phyloP scores from a whole-genome alignment of 352 stramenopile species.

The Pythium graminicola region DNA sequence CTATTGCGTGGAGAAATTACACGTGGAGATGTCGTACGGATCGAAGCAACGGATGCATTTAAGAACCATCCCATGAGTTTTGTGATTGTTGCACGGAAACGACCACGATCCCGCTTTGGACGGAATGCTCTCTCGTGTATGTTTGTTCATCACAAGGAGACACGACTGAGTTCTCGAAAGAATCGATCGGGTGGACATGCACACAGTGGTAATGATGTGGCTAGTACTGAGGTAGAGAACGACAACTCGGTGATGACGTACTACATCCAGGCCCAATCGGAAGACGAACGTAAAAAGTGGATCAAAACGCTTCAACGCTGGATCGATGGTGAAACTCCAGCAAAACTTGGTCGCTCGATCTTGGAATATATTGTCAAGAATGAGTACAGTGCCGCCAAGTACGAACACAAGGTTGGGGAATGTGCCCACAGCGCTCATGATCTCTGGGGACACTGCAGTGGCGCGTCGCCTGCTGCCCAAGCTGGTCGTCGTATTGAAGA shows the following conservation, averaged over 20 bases:
- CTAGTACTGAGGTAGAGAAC: constrained; percentile 14
- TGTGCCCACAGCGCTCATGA: constrained; percentile 10
- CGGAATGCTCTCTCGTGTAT: constrained; percentile 34
- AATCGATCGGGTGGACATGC: not conserved
- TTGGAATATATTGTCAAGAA: constrained; percentile 73
- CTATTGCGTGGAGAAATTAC: constrained; percentile 61
- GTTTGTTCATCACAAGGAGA: constrained; percentile 53
- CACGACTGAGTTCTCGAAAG: constrained; percentile 32
- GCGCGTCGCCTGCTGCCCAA: constrained; percentile 37
- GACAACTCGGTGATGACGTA: constrained; percentile 51
- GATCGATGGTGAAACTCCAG: constrained; percentile 53
- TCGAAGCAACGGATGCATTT: constrained; percentile 51
- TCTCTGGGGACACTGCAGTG: constrained; percentile 10
- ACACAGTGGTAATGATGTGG: not conserved
- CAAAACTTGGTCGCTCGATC: constrained; percentile 50
- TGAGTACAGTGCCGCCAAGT: constrained; percentile 56
- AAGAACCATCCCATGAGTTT: constrained; percentile 63
- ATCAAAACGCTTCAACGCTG: constrained; percentile 61
- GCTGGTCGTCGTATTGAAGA: constrained; percentile 56
- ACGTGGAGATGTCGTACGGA: constrained; percentile 47
- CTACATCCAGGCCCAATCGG: constrained; percentile 58
- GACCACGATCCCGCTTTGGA: constrained; percentile 26
- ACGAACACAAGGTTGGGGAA: constrained; percentile 48
- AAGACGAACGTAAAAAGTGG: constrained; percentile 66
- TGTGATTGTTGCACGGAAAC: constrained; percentile 52